Base-by-base conservation (phyloP, 2,329 filamentous ascomycete genomes). In the Aspergillus sp. region DNA sequence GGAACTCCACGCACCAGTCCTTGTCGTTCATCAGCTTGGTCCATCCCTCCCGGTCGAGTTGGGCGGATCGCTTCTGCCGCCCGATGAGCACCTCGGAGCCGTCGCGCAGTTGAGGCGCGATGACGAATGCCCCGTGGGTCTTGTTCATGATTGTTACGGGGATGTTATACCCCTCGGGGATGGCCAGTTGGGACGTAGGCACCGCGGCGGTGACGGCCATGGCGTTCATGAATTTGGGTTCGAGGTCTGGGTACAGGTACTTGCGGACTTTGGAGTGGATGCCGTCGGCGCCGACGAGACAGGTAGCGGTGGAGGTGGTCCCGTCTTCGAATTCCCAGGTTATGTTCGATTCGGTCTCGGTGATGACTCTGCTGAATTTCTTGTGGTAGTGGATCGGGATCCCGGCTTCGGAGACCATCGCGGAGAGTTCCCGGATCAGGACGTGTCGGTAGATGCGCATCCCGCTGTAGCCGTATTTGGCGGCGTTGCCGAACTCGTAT, bases 241-340 rank as follows among this genome's bases (percentile, higher is more conserved):
- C 68, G 1, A 83, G 64, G 0, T 80, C 76, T 0, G 84, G 82
- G 49, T 82, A 77, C 0, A 88, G 72, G 44, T 85, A 80, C 3
- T 73, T 76, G 3, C 84, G 78, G 0, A 87, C 82, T 0, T 73
- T 76, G 0, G 84, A 86, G 67, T 87, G 83, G 53, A 88, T 87
- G 1, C 86, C 85, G 60, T 88, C 85, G 0, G 84, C 83, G 0
- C 84, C 85, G 15, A 87, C 74, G 0, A 88, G 77, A 11, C 84
- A 67, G 2, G 72, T 64, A 0, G 82, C 81, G 0, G 65, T 69
- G 1, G 65, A 73, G 0, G 67, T 73, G 0, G 75, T 75, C 1
- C 82, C 83, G 56, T 85, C 80, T 0, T 70, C 70, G 58, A 86
- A 83, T 11, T 75, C 75, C 64, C 82, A 83, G 0, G 71, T 77